These are phyloP conservation scores for Yamadazyma epiphylla DNA, from an alignment of 1,139 yeast genomes.

Conservation along the genomic window DNA sequence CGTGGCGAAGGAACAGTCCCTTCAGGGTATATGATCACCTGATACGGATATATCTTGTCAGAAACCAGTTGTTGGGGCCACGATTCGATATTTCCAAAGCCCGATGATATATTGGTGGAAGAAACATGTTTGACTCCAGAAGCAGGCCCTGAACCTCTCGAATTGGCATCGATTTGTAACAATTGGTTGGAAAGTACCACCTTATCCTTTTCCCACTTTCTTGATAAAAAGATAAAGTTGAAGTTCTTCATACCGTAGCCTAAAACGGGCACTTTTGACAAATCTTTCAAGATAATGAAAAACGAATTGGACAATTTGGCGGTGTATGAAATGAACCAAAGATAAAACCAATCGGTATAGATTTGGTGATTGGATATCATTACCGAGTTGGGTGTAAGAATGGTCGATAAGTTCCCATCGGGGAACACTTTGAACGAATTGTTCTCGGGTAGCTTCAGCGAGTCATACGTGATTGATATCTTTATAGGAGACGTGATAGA, in stretches of 20 bases:
- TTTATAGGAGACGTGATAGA: constrained; percentile 39
- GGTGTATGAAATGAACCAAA: constrained; percentile 85
- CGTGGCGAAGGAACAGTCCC: constrained; percentile 81
- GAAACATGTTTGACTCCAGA: constrained; percentile 38
- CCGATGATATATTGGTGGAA: constrained; percentile 17
- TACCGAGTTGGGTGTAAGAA: constrained; percentile 51
- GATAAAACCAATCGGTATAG: constrained; percentile 89
- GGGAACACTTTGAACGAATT: constrained; percentile 14
- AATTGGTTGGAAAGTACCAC: constrained; percentile 54
- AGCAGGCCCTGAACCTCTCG: constrained; percentile 50
- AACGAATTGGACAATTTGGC: constrained; percentile 60
- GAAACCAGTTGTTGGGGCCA: constrained; percentile 39
- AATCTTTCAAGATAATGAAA: constrained; percentile 76
- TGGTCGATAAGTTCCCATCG: constrained; percentile 25
- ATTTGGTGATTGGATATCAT: constrained; percentile 86
- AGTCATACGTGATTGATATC: constrained; percentile 39
- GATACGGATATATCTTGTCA: constrained; percentile 41
- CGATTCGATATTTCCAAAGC: constrained; percentile 15
- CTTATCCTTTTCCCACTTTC: constrained; percentile 84
- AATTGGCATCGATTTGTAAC: constrained; percentile 51
- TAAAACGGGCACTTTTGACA: constrained; percentile 67
- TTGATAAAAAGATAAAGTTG: constrained; percentile 72
- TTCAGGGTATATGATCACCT: constrained; percentile 80
- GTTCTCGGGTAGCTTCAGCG: constrained; percentile 15
- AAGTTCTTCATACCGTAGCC: constrained; percentile 87